Evolutionary conservation across 139 green algal species (phyloP).

Genomic region (Micractinium sp.): DNA sequence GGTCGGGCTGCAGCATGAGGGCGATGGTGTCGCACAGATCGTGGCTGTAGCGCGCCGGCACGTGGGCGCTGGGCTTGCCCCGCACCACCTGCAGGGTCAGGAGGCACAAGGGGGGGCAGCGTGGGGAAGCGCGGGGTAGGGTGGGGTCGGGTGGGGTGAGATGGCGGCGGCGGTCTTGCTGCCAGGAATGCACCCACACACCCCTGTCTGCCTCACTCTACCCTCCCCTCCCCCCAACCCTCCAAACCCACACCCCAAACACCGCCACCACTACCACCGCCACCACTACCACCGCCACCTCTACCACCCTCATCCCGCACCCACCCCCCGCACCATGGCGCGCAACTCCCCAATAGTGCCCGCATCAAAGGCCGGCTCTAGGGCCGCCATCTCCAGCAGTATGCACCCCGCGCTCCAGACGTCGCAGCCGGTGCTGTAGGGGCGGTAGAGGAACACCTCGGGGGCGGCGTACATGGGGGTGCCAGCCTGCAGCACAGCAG

Average conservation of each 20-base stretch:
- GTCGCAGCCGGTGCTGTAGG: neutral
- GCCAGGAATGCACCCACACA: neutral
- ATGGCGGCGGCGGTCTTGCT: neutral
- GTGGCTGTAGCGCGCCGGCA: neutral
- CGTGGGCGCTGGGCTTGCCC: neutral
- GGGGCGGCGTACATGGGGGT: neutral
- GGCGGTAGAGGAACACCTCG: neutral
- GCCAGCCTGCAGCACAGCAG: neutral
- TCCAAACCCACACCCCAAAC: too few relatives aligned
- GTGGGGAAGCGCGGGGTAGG: neutral
- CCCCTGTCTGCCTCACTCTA: too few relatives aligned
- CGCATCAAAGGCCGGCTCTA: neutral
- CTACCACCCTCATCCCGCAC: too few relatives aligned
- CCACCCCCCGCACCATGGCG: neutral
- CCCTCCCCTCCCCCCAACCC: too few relatives aligned
- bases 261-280: too few relatives aligned
- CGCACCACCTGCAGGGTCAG: neutral
- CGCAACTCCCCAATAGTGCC: neutral
- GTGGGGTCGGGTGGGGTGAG: too few relatives aligned
- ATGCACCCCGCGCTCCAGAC: conserved; percentile 4
- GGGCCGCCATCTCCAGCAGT: neutral
- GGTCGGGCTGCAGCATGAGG: neutral
- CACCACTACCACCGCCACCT: too few relatives aligned
- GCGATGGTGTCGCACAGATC: neutral
- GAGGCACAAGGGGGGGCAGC: neutral